Conservation (phyloP, 257 asterid genomes). For the Salvia miltiorrhiza region DNA sequence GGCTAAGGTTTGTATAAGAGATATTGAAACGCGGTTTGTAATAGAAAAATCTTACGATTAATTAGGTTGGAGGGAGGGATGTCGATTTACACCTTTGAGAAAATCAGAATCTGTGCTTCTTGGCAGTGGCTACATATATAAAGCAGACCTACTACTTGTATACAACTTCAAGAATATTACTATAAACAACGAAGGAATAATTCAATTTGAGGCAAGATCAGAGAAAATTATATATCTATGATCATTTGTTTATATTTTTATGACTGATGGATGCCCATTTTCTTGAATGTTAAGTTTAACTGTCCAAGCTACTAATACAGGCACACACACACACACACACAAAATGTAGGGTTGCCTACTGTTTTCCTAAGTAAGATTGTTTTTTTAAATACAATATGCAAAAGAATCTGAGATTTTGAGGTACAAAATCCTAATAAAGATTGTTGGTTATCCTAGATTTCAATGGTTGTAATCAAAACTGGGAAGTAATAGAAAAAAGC, state of each 20-base stretch:
- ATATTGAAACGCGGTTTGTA: too few species aligned
- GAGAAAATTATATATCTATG: constrained; percentile 29
- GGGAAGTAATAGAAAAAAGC: constrained; percentile 2
- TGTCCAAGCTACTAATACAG: constrained; percentile 37
- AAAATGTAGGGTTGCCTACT: constrained; percentile 9
- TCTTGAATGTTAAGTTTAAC: constrained; percentile 53
- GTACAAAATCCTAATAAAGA: constrained; percentile 22
- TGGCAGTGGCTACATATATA: constrained; percentile 51
- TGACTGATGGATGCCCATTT: constrained; percentile 76
- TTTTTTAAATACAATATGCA: constrained; percentile 36
- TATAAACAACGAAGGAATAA: constrained; percentile 63
- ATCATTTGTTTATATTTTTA: constrained; percentile 66
- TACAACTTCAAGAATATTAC: constrained; percentile 51
- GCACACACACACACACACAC: not conserved
- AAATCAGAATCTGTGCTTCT: constrained; percentile 59
- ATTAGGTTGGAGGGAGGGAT: constrained; percentile 31
- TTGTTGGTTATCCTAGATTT: constrained; percentile 2
- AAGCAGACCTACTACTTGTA: constrained; percentile 28
- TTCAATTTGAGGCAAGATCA: constrained; percentile 37
- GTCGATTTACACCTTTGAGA: constrained; percentile 34
- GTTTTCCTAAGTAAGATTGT: constrained; percentile 20
- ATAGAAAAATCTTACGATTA: not conserved
- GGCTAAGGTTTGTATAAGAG: constrained; percentile 27
- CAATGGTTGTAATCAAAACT: constrained; percentile 34
- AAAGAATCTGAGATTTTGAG: constrained; percentile 4